These are phyloP conservation scores for Suillus subalutaceus DNA, from an alignment of 768 basidiomycete species.

Conservation along the genomic window DNA sequence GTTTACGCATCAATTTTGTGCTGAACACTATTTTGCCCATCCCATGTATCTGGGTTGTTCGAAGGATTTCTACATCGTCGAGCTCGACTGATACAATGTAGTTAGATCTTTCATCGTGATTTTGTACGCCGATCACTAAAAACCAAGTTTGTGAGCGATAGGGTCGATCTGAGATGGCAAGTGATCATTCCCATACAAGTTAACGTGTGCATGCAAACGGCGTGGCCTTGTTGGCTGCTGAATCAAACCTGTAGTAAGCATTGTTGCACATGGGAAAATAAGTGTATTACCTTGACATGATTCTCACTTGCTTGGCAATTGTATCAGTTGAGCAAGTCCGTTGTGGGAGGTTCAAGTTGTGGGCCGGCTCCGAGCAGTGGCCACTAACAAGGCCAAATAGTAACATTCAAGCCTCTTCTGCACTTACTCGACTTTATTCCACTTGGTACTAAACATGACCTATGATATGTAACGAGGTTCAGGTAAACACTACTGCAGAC, in stretches of 20 bases:
- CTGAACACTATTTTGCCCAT: background rate
- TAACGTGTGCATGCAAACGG: background rate
- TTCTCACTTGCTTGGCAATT: background rate
- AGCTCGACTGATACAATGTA: background rate
- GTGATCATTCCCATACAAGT: background rate
- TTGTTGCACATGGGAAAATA: background rate
- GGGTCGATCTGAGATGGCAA: background rate
- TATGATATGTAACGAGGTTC: too few species aligned
- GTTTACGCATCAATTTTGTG: conserved; percentile 5
- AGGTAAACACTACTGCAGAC: too few species aligned
- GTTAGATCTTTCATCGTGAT: background rate
- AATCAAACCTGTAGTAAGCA: background rate
- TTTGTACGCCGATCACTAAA: background rate
- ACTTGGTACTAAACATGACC: too few species aligned
- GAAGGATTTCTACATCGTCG: background rate
- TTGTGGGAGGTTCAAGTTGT: too few species aligned
- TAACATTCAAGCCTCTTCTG: too few species aligned
- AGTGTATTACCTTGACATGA: background rate
- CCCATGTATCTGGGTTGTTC: background rate
- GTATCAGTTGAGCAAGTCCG: background rate
- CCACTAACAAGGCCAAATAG: too few species aligned
- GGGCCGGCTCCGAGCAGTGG: too few species aligned
- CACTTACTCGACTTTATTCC: too few species aligned
- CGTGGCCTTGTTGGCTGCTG: background rate
- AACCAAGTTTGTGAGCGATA: background rate